These are phyloP conservation scores for Russula emetica DNA, from an alignment of 768 basidiomycete genomes.

Conservation along the genomic window DNA sequence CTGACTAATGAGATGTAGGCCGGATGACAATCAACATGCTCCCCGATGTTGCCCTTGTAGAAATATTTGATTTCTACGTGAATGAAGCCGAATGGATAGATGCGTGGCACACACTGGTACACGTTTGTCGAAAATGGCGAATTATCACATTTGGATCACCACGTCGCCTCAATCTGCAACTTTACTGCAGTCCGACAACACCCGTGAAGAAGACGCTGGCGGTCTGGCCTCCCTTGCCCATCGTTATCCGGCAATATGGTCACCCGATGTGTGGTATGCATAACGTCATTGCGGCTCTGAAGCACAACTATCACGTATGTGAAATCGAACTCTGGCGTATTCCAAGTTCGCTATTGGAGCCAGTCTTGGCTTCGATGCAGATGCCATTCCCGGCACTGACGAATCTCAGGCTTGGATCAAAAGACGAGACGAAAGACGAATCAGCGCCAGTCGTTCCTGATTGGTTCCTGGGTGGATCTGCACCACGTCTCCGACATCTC, in stretches of 20 bases:
- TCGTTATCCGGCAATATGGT: background rate
- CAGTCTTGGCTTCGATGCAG: background rate
- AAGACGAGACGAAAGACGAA: too few relatives aligned
- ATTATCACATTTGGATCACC: background rate
- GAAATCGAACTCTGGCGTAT: background rate
- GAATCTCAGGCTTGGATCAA: background rate
- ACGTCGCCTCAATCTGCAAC: background rate
- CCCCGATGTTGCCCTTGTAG: background rate
- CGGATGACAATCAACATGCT: background rate
- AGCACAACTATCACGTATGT: background rate
- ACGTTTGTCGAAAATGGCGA: background rate
- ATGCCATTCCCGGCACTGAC: background rate
- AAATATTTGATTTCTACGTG: background rate
- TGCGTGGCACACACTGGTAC: background rate
- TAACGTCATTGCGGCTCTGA: background rate
- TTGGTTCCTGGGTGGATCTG: background rate
- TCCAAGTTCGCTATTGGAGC: background rate
- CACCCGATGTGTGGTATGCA: too few relatives aligned
- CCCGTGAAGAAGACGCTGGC: background rate
- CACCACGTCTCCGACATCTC: background rate
- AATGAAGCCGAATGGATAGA: background rate
- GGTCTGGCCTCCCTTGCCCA: background rate
- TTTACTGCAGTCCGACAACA: background rate
- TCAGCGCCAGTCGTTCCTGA: background rate
- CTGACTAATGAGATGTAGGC: too few relatives aligned